Conservation (phyloP, 2,329 filamentous ascomycete genomes). For the Helicocarpus griseus region DNA sequence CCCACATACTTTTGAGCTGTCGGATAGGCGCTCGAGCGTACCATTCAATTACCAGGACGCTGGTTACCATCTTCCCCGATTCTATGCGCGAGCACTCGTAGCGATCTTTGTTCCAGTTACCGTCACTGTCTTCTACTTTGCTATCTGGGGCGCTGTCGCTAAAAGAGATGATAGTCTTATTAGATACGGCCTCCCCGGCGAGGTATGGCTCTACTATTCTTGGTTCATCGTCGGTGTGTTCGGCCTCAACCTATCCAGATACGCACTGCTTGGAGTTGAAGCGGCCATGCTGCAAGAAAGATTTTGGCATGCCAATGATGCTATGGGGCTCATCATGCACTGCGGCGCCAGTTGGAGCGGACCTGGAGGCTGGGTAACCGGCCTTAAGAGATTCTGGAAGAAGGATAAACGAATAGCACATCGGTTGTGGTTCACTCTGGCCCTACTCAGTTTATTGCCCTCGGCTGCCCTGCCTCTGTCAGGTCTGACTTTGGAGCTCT, state of each 20-base stretch:
- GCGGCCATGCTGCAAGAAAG: constrained; percentile 10
- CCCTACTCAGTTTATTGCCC: constrained; percentile 5
- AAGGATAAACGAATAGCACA: not conserved
- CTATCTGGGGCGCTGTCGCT: not conserved
- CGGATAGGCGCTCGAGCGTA: not conserved
- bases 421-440: constrained; percentile 7
- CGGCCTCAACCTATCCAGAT: constrained; percentile 9
- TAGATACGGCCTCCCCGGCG: not conserved
- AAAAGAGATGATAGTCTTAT: too few relatives aligned
- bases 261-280: constrained; percentile 10
- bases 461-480: constrained; percentile 9
- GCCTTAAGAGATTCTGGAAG: not conserved
- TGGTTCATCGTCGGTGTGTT: constrained; percentile 14
- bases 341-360: constrained; percentile 5
- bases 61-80: not conserved
- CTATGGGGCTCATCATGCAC: constrained; percentile 10
- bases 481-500: constrained; percentile 5
- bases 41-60: not conserved
- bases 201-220: constrained; percentile 9
- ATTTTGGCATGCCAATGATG: constrained; percentile 5
- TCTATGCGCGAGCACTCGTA: not conserved
- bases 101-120: not conserved
- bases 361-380: constrained; percentile 5
- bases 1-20: not conserved
- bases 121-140: not conserved